phyloP scores from a whole-genome alignment of 371 early-diverging fungal genomes.

The Umbelopsis sp. region DNA sequence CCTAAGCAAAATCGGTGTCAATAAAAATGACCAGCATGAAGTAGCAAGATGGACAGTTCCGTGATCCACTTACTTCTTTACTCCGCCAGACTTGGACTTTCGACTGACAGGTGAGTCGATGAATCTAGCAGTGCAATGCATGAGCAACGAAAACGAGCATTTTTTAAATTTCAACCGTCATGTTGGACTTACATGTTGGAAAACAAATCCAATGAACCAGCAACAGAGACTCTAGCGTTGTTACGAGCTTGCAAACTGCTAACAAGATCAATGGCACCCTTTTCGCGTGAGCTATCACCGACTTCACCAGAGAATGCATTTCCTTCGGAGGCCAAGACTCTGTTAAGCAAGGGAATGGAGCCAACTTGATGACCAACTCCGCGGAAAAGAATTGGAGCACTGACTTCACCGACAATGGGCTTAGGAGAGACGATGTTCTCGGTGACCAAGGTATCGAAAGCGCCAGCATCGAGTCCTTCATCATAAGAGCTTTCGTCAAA shows the following conservation, averaged over 20 bases:
- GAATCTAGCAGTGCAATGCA: slow-evolving; percentile 19
- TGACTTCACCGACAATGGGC: slow-evolving; percentile 33
- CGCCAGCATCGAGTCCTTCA: slow-evolving; percentile 25
- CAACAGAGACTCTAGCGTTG: slow-evolving; percentile 86
- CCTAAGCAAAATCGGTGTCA: background rate
- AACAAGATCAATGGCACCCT: slow-evolving; percentile 63
- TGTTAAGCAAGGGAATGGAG: slow-evolving; percentile 59
- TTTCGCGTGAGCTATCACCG: slow-evolving; percentile 23
- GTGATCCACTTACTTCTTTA: slow-evolving; percentile 25
- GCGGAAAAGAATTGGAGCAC: slow-evolving; percentile 67
- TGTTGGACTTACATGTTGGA: slow-evolving; percentile 57
- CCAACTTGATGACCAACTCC: slow-evolving; percentile 78
- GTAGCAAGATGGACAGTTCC: background rate
- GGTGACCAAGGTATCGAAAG: slow-evolving; percentile 46
- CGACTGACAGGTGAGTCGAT: slow-evolving; percentile 30
- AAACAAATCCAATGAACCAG: slow-evolving; percentile 84
- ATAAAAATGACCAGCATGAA: background rate
- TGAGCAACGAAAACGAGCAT: background rate
- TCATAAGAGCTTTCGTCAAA: slow-evolving; percentile 71
- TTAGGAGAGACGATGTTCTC: slow-evolving; percentile 33
- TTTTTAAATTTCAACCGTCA: background rate
- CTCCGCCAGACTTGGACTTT: slow-evolving; percentile 25
- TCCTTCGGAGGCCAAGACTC: slow-evolving; percentile 65
- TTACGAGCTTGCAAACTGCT: slow-evolving; percentile 86
- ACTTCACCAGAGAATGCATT: slow-evolving; percentile 64